Evolutionary conservation across 2,329 filamentous ascomycete species (phyloP), one percentile per base, ranked within the genome.

Genomic region (Dactylellina cionopaga): DNA sequence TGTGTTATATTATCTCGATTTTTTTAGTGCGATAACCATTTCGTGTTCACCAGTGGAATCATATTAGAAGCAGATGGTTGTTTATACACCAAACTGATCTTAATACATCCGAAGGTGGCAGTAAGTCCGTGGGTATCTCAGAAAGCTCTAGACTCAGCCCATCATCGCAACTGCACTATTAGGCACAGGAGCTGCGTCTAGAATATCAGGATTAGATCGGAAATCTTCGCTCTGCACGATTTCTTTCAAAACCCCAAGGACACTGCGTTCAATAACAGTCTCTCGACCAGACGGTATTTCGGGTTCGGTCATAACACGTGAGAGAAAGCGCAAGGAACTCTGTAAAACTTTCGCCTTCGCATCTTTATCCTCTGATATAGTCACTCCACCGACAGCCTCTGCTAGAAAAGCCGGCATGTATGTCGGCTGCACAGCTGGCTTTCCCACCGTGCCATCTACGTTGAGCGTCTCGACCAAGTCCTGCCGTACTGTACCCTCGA

Each of bases 361-460:
- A 24, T 47, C 43, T n/a, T n/a, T n/a, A n/a, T 5, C 37, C n/a
- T 15, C n/a, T 5, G 37, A 43, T 43, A n/a, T 43, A 5, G 37
- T 6, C n/a, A 43, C n/a, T n/a, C n/a, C n/a, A n/a, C n/a, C n/a
- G n/a, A n/a, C n/a, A n/a, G n/a, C 13, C 25, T 51, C 7, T 4
- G 25, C 3, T 29, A 15, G n/a, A 11, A 51, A 25, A 1, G 79
- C 80, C 1, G 81, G 80, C 70, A 80, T 79, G 41, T 82, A 82
- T 31, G 80, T 81, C 2, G 79, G 79, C 5, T 80, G 74, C 10
- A 81, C 77, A 0, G 80, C 81, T 5, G 77, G 78, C 31, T 78
- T 76, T 17, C 78, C 77, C 29, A 77, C 74, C 2, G 78, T 74
- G 0, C 80, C 80, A 60, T 81, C 79, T 10, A 80, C 76, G 64